Conservation (phyloP, 257 asterid genomes). For the Solanum dulcamara region DNA sequence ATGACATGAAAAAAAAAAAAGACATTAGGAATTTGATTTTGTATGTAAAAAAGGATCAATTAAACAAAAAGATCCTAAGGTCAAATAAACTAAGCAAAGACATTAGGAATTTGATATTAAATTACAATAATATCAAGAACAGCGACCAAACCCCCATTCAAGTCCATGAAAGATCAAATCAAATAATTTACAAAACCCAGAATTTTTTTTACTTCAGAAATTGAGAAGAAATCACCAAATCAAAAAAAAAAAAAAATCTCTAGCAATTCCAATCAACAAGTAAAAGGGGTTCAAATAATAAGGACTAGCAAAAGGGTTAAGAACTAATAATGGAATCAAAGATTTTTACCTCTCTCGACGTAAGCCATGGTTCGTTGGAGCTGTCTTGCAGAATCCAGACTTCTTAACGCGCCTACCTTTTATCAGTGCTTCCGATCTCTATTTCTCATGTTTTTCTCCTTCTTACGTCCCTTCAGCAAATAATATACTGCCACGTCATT, state of each 20-base stretch:
- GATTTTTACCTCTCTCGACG: slow-evolving; percentile 52
- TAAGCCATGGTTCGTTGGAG: slow-evolving; percentile 43
- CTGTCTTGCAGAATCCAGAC: neutral
- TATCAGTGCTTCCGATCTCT: neutral
- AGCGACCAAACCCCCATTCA: too few species aligned
- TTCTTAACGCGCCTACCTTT: neutral
- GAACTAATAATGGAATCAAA: neutral
- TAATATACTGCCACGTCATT: neutral
- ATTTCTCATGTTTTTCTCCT: neutral
- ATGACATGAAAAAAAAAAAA: neutral
- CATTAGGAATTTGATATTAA: neutral
- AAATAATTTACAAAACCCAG: neutral
- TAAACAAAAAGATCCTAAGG: neutral
- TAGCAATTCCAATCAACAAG: neutral
- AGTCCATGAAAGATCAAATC: neutral
- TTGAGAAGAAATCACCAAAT: neutral
- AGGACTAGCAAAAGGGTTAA: neutral
- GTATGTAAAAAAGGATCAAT: neutral
- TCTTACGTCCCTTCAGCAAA: neutral
- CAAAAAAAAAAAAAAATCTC: neutral
- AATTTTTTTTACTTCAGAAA: neutral
- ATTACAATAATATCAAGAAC: neutral
- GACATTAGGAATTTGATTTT: neutral
- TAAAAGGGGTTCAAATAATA: neutral
- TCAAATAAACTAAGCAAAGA: neutral